Conservation (phyloP, 345 rosid genomes). For the Pseudoturritis turrita region DNA sequence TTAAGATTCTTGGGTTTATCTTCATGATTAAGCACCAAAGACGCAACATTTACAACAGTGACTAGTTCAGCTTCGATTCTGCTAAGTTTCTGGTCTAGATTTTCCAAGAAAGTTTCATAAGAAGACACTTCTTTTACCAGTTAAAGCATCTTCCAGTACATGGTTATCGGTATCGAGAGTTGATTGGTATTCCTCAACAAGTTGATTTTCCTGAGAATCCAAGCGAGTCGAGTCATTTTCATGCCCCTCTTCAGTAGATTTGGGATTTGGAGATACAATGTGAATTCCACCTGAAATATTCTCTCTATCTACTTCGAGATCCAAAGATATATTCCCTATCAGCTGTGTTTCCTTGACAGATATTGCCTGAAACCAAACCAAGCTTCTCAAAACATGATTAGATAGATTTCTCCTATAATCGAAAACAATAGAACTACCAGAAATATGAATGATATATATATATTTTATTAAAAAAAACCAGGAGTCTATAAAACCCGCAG, state of each 20-base stretch:
- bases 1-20: slow-evolving; percentile 49
- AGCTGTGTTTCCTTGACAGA: slow-evolving; percentile 70
- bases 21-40: slow-evolving; percentile 42
- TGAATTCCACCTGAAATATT: slow-evolving; percentile 46
- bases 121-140: slow-evolving; percentile 38
- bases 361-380: slow-evolving; percentile 63
- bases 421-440: not conserved
- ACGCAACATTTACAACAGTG: slow-evolving; percentile 52
- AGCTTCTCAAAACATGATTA: slow-evolving; percentile 7
- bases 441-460: too few relatives aligned
- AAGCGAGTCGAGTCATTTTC: slow-evolving; percentile 10
- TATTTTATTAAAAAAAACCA: too few relatives aligned
- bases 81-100: slow-evolving; percentile 56
- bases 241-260: slow-evolving; percentile 19
- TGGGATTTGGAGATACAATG: slow-evolving; percentile 57
- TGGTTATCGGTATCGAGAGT: slow-evolving; percentile 13
- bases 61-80: slow-evolving; percentile 65
- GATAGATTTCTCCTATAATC: not conserved
- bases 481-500: too few relatives aligned
- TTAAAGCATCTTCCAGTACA: slow-evolving; percentile 28
- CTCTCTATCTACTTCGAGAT: slow-evolving; percentile 44
- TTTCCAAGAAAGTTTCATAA: slow-evolving; percentile 55
- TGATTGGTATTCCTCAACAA: slow-evolving; percentile 25
- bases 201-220: slow-evolving; percentile 20
- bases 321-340: slow-evolving; percentile 59